These are phyloP conservation scores for Beauveria caledonica DNA, from an alignment of 2,329 filamentous ascomycete genomes.

Conservation along the genomic window DNA sequence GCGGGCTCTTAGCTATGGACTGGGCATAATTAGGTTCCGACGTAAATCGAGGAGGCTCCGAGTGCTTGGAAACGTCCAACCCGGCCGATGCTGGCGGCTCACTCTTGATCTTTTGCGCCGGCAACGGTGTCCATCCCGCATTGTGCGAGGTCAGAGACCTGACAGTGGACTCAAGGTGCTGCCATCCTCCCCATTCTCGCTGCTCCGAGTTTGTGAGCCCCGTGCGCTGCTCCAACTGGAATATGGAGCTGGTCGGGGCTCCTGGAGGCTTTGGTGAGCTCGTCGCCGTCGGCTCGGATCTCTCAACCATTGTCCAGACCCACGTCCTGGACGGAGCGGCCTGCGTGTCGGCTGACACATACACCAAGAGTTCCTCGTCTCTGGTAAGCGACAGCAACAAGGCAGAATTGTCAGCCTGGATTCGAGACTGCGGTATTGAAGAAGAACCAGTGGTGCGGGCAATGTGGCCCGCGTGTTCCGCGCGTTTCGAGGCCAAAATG, in stretches of 20 bases:
- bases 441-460: constrained; percentile 18
- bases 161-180: constrained; percentile 51
- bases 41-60: constrained; percentile 2
- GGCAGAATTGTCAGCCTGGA: constrained; percentile 24
- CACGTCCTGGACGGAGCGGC: constrained; percentile 68
- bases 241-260: constrained; percentile 29
- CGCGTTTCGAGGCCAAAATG: constrained; percentile 48
- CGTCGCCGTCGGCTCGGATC: constrained; percentile 21
- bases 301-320: constrained; percentile 66
- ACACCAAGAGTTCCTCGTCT: constrained; percentile 84
- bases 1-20: constrained; percentile 20
- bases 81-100: constrained; percentile 23
- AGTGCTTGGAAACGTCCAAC: constrained; percentile 17
- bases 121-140: constrained; percentile 23
- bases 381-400: constrained; percentile 30
- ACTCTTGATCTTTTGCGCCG: constrained; percentile 28
- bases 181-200: constrained; percentile 75
- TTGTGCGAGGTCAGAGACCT: constrained; percentile 26
- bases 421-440: constrained; percentile 25
- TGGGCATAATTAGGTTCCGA: constrained; percentile 15
- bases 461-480: constrained; percentile 35
- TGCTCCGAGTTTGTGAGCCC: constrained; percentile 48
- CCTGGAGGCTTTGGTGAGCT: constrained; percentile 13
- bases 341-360: constrained; percentile 80
- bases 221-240: constrained; percentile 39